Percentiles rank a stretch among this genome's conserved stretches.
phyloP scores from a whole-genome alignment of 2,329 filamentous ascomycete genomes.

The Chrysoporthe deuterocubensis region DNA sequence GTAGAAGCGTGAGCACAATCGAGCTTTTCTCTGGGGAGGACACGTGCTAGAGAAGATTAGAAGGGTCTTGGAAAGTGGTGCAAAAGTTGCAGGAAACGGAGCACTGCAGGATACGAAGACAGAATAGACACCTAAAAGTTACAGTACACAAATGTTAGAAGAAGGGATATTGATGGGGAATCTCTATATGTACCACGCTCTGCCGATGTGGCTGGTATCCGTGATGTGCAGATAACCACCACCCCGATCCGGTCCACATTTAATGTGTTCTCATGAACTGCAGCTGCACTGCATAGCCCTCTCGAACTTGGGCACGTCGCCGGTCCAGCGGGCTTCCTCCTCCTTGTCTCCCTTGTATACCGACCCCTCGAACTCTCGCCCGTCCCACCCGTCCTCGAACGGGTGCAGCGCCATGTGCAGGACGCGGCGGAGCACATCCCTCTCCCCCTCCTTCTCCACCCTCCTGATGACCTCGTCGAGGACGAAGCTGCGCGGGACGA shows the following conservation, averaged over 20 bases:
- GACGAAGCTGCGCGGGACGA: conserved; percentile 88
- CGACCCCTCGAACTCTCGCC: conserved; percentile 50
- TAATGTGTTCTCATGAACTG: conserved; percentile 60
- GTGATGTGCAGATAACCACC: no score
- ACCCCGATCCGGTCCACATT: no score
- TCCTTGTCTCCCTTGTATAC: conserved; percentile 62
- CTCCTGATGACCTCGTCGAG: conserved; percentile 90
- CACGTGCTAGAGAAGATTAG: background rate
- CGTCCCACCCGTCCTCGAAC: conserved; percentile 78
- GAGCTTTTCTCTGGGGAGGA: background rate
- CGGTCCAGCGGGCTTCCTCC: conserved; percentile 82
- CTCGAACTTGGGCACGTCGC: conserved; percentile 78
- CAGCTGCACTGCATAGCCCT: conserved; percentile 94
- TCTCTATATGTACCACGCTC: background rate
- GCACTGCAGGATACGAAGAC: background rate
- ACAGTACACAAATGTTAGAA: background rate
- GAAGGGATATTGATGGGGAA: background rate
- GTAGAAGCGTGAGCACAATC: background rate
- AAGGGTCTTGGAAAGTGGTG: background rate
- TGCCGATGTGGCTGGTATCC: background rate
- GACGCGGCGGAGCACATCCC: conserved; percentile 74
- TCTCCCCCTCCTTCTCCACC: conserved; percentile 82
- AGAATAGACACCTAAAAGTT: conserved; percentile 5
- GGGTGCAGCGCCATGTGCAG: conserved; percentile 85
- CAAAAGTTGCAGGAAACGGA: conserved; percentile 18